phyloP scores from a whole-genome alignment of 768 basidiomycete species.

The Leucosporidium creatinivorum region DNA sequence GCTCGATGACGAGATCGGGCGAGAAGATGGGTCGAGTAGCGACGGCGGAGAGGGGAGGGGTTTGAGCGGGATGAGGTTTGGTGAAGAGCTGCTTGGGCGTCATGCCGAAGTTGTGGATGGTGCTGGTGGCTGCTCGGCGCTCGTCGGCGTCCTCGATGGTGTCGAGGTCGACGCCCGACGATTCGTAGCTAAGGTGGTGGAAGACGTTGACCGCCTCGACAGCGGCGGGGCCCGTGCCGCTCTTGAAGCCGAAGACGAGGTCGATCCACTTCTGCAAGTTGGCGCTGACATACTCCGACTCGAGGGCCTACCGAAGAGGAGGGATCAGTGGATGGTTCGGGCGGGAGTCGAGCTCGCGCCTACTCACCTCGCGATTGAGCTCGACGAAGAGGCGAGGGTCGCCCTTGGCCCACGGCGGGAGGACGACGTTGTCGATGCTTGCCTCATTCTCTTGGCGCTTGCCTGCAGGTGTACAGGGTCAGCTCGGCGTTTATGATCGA shows the following conservation, averaged over 20 bases:
- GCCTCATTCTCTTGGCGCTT: constrained; percentile 64
- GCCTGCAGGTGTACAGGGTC: constrained; percentile 37
- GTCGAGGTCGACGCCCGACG: constrained; percentile 59
- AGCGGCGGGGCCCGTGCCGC: constrained; percentile 52
- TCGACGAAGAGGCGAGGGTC: constrained; percentile 77
- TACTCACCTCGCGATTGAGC: constrained; percentile 60
- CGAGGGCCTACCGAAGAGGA: constrained; percentile 56
- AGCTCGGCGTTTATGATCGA: neutral
- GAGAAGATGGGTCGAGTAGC: constrained; percentile 5
- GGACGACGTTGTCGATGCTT: constrained; percentile 74
- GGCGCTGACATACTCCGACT: constrained; percentile 78
- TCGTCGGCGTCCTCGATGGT: constrained; percentile 76
- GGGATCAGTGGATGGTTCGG: neutral
- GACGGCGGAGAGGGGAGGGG: constrained; percentile 33
- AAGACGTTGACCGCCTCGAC: constrained; percentile 70
- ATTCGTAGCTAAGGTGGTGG: constrained; percentile 89
- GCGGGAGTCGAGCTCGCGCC: neutral
- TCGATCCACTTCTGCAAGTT: constrained; percentile 86
- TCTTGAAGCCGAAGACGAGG: constrained; percentile 58
- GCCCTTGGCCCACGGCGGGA: constrained; percentile 81
- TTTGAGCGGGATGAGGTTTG: constrained; percentile 64
- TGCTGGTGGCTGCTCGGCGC: constrained; percentile 84
- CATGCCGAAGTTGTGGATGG: constrained; percentile 85
- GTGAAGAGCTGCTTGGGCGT: constrained; percentile 81
- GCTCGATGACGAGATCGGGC: constrained; percentile 1